phyloP scores from a whole-genome alignment of 441 rosid species.

The Adansonia gregorii region DNA sequence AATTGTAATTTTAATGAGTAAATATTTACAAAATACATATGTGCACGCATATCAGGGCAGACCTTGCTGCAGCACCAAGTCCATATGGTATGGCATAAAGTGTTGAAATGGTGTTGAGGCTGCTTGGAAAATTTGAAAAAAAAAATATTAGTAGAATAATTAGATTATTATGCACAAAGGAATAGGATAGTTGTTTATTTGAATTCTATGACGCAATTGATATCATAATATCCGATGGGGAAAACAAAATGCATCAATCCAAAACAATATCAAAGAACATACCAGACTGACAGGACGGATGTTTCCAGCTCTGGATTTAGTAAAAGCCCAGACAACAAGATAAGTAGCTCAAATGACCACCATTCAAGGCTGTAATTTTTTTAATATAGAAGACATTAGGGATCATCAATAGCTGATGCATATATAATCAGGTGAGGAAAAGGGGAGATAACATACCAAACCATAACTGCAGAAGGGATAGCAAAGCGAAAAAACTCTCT shows the following conservation, averaged over 20 bases:
- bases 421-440: not conserved
- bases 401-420: not conserved
- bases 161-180: not conserved
- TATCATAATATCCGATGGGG: not conserved
- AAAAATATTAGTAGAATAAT: not conserved
- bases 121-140: conserved; percentile 25
- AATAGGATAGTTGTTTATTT: no score
- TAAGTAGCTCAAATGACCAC: no score
- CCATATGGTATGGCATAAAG: conserved; percentile 41
- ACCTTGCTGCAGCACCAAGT: conserved; percentile 54
- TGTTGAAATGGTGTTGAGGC: conserved; percentile 50
- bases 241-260: not conserved
- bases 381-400: not conserved
- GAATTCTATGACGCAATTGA: not conserved
- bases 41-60: conserved; percentile 8
- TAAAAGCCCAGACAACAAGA: no score
- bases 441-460: conserved; percentile 42
- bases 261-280: conserved; percentile 10
- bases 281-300: conserved; percentile 79
- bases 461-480: conserved; percentile 62
- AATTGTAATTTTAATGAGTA: not conserved
- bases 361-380: no score
- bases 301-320: conserved; percentile 28
- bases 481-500: conserved; percentile 49
- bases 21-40: not conserved